Conservation (phyloP, 495 filamentous ascomycete species). For the Penicillium angulare region DNA sequence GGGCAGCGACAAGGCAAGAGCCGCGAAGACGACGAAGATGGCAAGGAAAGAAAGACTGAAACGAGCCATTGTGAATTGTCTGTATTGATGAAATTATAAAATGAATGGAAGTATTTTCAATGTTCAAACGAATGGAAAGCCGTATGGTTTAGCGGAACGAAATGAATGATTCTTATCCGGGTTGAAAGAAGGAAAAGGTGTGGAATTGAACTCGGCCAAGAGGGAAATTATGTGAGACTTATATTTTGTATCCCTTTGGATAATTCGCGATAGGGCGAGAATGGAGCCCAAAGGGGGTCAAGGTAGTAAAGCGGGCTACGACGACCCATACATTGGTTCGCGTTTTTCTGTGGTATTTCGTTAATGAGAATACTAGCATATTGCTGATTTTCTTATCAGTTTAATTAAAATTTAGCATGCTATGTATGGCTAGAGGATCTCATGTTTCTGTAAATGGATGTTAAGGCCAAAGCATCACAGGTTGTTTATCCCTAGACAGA, state of each 20-base stretch:
- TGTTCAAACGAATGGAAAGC: slow-evolving; percentile 12
- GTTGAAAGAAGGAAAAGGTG: background rate
- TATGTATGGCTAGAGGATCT: too few relatives aligned
- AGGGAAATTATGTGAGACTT: background rate
- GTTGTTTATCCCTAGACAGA: background rate
- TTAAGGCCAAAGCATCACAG: background rate
- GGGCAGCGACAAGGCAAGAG: slow-evolving; percentile 32
- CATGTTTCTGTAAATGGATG: background rate
- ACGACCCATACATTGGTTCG: background rate
- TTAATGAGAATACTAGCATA: background rate
- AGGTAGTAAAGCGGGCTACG: background rate
- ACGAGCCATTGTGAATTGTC: slow-evolving; percentile 35
- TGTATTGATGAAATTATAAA: slow-evolving; percentile 10
- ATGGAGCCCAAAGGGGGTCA: background rate
- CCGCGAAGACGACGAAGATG: slow-evolving; percentile 31
- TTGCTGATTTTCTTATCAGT: too few relatives aligned
- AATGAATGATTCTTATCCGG: background rate
- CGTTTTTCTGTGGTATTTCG: background rate
- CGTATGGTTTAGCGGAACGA: slow-evolving; percentile 6
- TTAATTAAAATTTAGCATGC: too few relatives aligned
- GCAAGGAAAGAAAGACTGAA: slow-evolving; percentile 34
- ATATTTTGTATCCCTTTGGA: slow-evolving; percentile 1
- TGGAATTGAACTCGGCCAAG: background rate
- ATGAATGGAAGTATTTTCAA: slow-evolving; percentile 13
- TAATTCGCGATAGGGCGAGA: background rate